Evolutionary conservation across 139 green algal species (phyloP), one percentile per base, ranked within the genome.

Genomic region (Gonium pectorale): DNA sequence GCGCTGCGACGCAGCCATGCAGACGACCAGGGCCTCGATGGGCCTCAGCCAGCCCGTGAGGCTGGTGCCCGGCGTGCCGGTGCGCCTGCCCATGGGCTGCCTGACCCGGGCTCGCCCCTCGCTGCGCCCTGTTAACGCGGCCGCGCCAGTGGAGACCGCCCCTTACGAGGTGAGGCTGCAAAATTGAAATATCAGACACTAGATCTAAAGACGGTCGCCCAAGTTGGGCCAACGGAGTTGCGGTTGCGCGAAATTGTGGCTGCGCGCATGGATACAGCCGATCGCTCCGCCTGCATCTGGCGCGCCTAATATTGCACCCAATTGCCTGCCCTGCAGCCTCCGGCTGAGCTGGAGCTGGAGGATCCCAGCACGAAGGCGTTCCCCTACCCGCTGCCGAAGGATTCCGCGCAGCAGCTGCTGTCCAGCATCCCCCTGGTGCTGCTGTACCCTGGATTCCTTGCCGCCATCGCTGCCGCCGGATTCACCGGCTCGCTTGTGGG

Each of bases 391-490:
- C 31, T 89, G 52, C 83, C 87, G 0, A 92, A 95, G 91, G 89
- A 95, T 44, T 85, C 88, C 22, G 59, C 91, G 71, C 93, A 94
- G 54, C 72, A 83, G n/a, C 37, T 81, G 5, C 90, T 98, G 8
- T 86, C 90, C 19, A 81, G 71, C 54, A 86, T 97, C 22, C 93
- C 94, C 13, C 74, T 88, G 11, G 37, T 87, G 0, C 82, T 93
- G 21, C 92, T 96, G 22, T 96, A 95, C 84, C 88, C 90, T 31
- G 69, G 86, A n/a, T 88, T 94, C 22, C 68, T 89, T 0, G 88
- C 86, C 0, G 68, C 94, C 31, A 83, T 93, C 31, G 92, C 86
- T n/a, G 89, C 66, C 37, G 89, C 81, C 63, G 93, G 69, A 9
- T 64, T 81, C 6, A 38, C 71, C 3, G 93, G 93, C 35, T 78